These are phyloP conservation scores for Cochlearia excelsa DNA, from an alignment of 345 rosid genomes.

Conservation along the genomic window DNA sequence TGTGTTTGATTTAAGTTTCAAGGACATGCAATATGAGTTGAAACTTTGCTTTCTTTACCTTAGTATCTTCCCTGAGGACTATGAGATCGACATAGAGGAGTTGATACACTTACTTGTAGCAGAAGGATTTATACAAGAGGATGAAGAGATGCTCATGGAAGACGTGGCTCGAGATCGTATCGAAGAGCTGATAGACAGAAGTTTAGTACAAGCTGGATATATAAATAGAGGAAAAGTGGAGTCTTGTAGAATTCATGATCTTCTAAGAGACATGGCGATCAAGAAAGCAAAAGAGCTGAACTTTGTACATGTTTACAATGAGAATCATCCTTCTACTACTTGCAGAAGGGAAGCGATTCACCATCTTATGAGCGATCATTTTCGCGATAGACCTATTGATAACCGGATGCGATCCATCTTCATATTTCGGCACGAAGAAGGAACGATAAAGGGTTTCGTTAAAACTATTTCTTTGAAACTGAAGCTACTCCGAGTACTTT, in stretches of 20 bases:
- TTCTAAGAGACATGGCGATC: slow-evolving; percentile 17
- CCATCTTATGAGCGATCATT: neutral
- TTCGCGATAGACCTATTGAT: neutral
- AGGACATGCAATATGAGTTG: too few relatives aligned
- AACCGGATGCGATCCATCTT: slow-evolving; percentile 18
- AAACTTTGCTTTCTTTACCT: too few relatives aligned
- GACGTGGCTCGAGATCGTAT: slow-evolving; percentile 5
- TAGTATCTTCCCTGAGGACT: too few relatives aligned
- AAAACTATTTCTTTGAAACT: neutral
- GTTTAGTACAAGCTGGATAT: slow-evolving; percentile 4
- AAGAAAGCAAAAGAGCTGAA: slow-evolving; percentile 19
- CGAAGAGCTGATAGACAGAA: slow-evolving; percentile 21
- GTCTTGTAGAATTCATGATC: slow-evolving; percentile 20
- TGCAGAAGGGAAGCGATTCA: slow-evolving; percentile 29
- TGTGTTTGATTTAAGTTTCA: too few relatives aligned
- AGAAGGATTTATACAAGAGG: too few relatives aligned
- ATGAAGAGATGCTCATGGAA: slow-evolving; percentile 20
- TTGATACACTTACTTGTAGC: too few relatives aligned
- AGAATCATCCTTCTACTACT: neutral
- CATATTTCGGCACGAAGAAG: neutral
- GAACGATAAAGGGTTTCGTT: neutral
- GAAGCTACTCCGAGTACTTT: slow-evolving; percentile 24
- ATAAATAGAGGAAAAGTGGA: slow-evolving; percentile 1
- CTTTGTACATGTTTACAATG: neutral
- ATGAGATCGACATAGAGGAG: too few relatives aligned